Percentiles rank a stretch among this genome's conserved stretches.
phyloP scores from a whole-genome alignment of 306 rosid species.

The Citrullus amarus region DNA sequence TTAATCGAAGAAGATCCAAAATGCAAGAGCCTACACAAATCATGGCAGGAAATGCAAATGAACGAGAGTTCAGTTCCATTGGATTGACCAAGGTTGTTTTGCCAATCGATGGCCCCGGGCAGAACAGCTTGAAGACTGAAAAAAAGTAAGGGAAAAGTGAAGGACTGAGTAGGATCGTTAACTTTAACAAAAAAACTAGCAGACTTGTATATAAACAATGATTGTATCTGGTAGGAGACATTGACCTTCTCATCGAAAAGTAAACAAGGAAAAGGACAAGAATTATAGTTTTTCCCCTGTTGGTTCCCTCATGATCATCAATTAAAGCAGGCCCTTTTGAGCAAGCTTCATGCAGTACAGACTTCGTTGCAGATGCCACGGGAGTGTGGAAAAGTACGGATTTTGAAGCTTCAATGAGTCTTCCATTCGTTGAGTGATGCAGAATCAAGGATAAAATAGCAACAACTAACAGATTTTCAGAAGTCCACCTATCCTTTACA shows the following conservation, averaged over 20 bases:
- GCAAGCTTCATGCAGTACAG: slow-evolving; percentile 35
- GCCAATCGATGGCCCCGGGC: slow-evolving; percentile 72
- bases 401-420: slow-evolving; percentile 66
- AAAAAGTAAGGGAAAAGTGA: not conserved
- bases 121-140: slow-evolving; percentile 51
- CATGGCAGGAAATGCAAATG: slow-evolving; percentile 60
- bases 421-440: slow-evolving; percentile 50
- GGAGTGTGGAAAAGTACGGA: slow-evolving; percentile 44
- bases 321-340: slow-evolving; percentile 71
- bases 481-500: slow-evolving; percentile 30
- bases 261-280: slow-evolving; percentile 52
- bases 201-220: not conserved
- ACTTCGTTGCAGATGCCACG: slow-evolving; percentile 36
- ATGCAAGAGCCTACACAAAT: slow-evolving; percentile 70
- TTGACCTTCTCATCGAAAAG: slow-evolving; percentile 57
- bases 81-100: slow-evolving; percentile 34
- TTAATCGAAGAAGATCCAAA: slow-evolving; percentile 65
- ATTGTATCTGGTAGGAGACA: slow-evolving; percentile 4
- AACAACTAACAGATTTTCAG: slow-evolving; percentile 39
- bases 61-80: slow-evolving; percentile 37
- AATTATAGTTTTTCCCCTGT: slow-evolving; percentile 37
- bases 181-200: not conserved
- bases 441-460: slow-evolving; percentile 62
- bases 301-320: slow-evolving; percentile 56
- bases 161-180: slow-evolving; percentile 9